These are phyloP conservation scores for Sporothrix mexicana DNA, from an alignment of 2,329 filamentous ascomycete genomes.

Conservation along the genomic window DNA sequence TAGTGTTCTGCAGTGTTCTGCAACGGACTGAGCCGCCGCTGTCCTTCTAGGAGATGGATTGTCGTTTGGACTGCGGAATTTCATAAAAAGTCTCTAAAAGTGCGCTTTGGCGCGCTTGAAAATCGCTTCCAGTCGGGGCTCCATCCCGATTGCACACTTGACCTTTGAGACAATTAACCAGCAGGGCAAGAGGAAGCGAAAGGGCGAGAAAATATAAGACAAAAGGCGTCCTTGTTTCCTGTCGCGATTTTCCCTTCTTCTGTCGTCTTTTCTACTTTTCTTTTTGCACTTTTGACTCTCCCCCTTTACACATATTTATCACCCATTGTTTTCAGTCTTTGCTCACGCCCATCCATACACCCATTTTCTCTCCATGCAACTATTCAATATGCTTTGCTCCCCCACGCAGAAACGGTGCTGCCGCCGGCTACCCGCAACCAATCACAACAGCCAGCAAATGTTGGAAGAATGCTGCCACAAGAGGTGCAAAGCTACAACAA, in stretches of 20 bases:
- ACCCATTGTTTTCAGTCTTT: neutral
- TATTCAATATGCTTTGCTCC: neutral
- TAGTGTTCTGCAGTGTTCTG: constrained; percentile 7
- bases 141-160: constrained; percentile 16
- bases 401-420: neutral
- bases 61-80: neutral
- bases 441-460: neutral
- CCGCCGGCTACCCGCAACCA: neutral
- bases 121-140: constrained; percentile 7
- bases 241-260: neutral
- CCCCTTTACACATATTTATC: neutral
- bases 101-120: neutral
- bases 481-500: neutral
- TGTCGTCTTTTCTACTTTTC: neutral
- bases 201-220: constrained; percentile 20
- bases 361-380: neutral
- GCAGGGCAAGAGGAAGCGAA: neutral
- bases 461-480: neutral
- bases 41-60: neutral
- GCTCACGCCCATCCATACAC: neutral
- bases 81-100: neutral
- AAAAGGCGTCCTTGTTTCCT: neutral
- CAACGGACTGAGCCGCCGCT: constrained; percentile 8
- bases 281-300: neutral
- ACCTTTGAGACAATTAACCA: neutral